Percentiles rank a stretch among this genome's conserved stretches.
Evolutionary conservation across 768 basidiomycete genomes (phyloP).

Genomic region (Kwoniella heveanensis): DNA sequence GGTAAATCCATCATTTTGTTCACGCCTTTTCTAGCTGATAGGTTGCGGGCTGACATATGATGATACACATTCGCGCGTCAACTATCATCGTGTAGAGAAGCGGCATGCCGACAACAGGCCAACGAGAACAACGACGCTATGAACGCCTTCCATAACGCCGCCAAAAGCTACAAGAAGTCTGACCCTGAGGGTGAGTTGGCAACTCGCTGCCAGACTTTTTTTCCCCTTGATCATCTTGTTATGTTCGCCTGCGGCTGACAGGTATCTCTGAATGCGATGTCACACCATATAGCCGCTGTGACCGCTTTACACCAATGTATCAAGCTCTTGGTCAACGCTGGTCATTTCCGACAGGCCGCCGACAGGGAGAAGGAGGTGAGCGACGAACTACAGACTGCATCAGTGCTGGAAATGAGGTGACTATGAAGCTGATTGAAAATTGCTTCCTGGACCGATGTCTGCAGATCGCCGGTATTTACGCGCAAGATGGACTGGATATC

Average conservation of each 20-base stretch:
- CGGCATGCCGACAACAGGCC: slow-evolving; percentile 86
- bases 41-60: too few relatives aligned
- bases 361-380: slow-evolving; percentile 75
- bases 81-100: slow-evolving; percentile 67
- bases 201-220: not conserved
- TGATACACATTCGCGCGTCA: too few relatives aligned
- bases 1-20: slow-evolving; percentile 26
- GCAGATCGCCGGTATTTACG: slow-evolving; percentile 89
- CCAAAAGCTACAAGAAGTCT: slow-evolving; percentile 91
- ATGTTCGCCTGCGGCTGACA: too few relatives aligned
- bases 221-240: too few relatives aligned
- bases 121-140: slow-evolving; percentile 92
- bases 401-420: too few relatives aligned
- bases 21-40: not conserved
- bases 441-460: not conserved
- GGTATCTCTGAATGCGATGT: too few relatives aligned
- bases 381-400: not conserved
- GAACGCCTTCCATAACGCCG: slow-evolving; percentile 97
- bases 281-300: slow-evolving; percentile 70
- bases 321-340: slow-evolving; percentile 73
- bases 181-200: slow-evolving; percentile 72
- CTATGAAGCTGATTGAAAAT: not conserved
- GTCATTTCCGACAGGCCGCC: slow-evolving; percentile 94
- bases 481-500: slow-evolving; percentile 67
- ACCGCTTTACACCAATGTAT: slow-evolving; percentile 84